Evolutionary conservation across 352 stramenopile genomes (phyloP).

Genomic region (Hyaloperonospora brassicae): DNA sequence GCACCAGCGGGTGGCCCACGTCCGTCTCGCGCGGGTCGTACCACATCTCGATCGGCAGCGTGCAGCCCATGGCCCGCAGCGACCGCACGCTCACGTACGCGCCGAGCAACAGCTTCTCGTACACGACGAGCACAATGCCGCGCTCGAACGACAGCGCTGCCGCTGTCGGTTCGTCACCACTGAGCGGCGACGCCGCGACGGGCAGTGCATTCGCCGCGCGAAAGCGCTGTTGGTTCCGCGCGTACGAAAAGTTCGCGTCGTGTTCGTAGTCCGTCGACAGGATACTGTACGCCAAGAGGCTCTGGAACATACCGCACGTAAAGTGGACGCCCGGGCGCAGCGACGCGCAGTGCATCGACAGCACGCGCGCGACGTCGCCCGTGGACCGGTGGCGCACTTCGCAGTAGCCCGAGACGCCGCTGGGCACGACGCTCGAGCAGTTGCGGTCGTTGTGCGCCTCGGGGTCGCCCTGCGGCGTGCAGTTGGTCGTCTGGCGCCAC

Average conservation of each 20-base stretch:
- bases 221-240: constrained; percentile 21
- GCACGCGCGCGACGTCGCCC: constrained; percentile 32
- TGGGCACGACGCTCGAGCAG: constrained; percentile 31
- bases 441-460: constrained; percentile 34
- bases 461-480: constrained; percentile 31
- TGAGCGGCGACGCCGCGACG: constrained; percentile 23
- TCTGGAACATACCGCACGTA: constrained; percentile 48
- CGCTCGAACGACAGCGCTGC: constrained; percentile 29
- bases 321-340: constrained; percentile 35
- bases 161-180: constrained; percentile 22
- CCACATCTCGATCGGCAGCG: constrained; percentile 53
- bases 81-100: constrained; percentile 52
- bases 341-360: constrained; percentile 63
- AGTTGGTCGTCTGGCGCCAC: constrained; percentile 48
- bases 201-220: constrained; percentile 21
- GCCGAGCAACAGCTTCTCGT: constrained; percentile 47
- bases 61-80: constrained; percentile 37
- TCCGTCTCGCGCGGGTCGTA: constrained; percentile 36
- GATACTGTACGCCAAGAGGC: constrained; percentile 46
- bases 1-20: constrained; percentile 31
- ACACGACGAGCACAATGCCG: constrained; percentile 57
- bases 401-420: constrained; percentile 47
- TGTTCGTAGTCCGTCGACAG: constrained; percentile 47
- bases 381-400: constrained; percentile 41
- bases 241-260: constrained; percentile 36